phyloP scores from a whole-genome alignment of 148 eudicot species.

The Nyssa sinensis region DNA sequence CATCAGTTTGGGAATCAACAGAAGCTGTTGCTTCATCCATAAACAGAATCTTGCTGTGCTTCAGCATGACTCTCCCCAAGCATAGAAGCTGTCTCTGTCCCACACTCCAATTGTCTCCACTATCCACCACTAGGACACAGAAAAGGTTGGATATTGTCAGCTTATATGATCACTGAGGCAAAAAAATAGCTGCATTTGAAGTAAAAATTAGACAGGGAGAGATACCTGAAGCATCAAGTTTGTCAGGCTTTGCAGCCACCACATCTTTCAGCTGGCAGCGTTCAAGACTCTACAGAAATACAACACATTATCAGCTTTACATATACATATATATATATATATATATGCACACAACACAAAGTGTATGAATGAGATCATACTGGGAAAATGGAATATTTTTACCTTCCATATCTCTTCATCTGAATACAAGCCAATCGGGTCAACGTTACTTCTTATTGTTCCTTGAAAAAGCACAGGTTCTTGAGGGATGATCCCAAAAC shows the following conservation, averaged over 20 bases:
- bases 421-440: slow-evolving; percentile 43
- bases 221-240: slow-evolving; percentile 35
- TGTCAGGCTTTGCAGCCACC: slow-evolving; percentile 39
- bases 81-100: slow-evolving; percentile 52
- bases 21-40: slow-evolving; percentile 62
- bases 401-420: slow-evolving; percentile 58
- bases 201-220: background rate
- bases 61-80: slow-evolving; percentile 46
- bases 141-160: background rate
- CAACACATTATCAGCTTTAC: background rate
- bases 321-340: too few species aligned
- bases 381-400: background rate
- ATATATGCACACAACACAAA: too few species aligned
- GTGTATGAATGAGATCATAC: background rate
- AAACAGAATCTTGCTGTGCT: slow-evolving; percentile 35
- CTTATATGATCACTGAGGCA: background rate
- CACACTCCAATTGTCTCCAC: slow-evolving; percentile 52
- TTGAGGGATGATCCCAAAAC: slow-evolving; percentile 55
- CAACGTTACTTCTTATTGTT: slow-evolving; percentile 52
- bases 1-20: slow-evolving; percentile 50
- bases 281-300: slow-evolving; percentile 39
- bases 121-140: slow-evolving; percentile 29
- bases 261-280: slow-evolving; percentile 50
- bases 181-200: background rate
- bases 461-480: slow-evolving; percentile 57